Percentiles rank a stretch among this genome's conserved stretches.
Evolutionary conservation across 2,329 filamentous ascomycete species (phyloP).

Genomic region (Neophaeococcomyces mojaviensis): DNA sequence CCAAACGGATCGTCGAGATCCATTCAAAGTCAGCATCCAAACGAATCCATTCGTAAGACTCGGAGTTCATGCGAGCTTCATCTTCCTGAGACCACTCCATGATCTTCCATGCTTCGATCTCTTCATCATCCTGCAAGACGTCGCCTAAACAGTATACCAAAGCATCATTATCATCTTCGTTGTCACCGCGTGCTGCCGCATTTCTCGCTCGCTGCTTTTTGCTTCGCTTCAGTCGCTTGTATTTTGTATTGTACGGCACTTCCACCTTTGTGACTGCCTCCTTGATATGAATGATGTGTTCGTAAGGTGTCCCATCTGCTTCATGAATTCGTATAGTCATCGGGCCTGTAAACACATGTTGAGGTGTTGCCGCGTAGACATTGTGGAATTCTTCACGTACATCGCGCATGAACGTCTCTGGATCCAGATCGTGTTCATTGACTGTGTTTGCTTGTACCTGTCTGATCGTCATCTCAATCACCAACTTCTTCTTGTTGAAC

Average conservation of each 20-base stretch:
- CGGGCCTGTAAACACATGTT: slow-evolving; percentile 82
- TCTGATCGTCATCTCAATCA: slow-evolving; percentile 81
- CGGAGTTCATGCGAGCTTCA: slow-evolving; percentile 84
- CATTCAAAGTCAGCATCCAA: slow-evolving; percentile 98
- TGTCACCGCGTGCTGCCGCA: slow-evolving; percentile 49
- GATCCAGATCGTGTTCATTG: slow-evolving; percentile 54
- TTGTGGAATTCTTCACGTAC: slow-evolving; percentile 69
- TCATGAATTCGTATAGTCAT: slow-evolving; percentile 98
- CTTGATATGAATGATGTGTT: slow-evolving; percentile 93
- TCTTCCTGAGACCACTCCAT: slow-evolving; percentile 85
- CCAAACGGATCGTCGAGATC: slow-evolving; percentile 50
- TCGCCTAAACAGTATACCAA: slow-evolving; percentile 89
- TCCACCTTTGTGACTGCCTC: slow-evolving; percentile 79
- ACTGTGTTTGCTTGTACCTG: slow-evolving; percentile 61
- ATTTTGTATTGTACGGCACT: slow-evolving; percentile 98
- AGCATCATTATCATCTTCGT: slow-evolving; percentile 67
- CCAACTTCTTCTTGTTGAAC: slow-evolving; percentile 96
- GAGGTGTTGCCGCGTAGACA: slow-evolving; percentile 61
- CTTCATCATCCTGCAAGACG: slow-evolving; percentile 73
- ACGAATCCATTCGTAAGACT: slow-evolving; percentile 97
- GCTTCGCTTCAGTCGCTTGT: slow-evolving; percentile 90
- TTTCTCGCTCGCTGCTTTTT: slow-evolving; percentile 72
- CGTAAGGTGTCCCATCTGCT: slow-evolving; percentile 94
- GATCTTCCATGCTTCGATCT: slow-evolving; percentile 74
- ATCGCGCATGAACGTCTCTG: slow-evolving; percentile 72